phyloP scores from a whole-genome alignment of 768 basidiomycete genomes.

The Russula olivacea region DNA sequence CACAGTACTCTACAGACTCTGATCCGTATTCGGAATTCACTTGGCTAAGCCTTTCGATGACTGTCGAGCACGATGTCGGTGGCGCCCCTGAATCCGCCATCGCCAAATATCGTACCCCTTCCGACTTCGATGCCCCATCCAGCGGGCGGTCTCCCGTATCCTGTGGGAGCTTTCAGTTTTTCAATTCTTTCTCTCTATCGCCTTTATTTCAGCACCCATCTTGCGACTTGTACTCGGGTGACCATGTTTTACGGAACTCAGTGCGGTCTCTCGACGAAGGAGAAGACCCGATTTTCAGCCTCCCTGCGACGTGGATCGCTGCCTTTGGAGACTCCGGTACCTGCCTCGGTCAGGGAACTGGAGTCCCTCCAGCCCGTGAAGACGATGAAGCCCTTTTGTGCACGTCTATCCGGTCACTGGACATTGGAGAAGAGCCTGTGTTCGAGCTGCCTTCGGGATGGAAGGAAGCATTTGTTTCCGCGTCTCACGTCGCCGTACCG shows the following conservation, averaged over 20 bases:
- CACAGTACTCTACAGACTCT: background rate
- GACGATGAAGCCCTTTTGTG: slow-evolving; percentile 17
- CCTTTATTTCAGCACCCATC: background rate
- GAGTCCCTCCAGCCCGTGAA: background rate
- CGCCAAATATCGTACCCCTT: background rate
- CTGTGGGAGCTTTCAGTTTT: background rate
- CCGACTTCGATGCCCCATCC: background rate
- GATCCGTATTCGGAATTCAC: slow-evolving; percentile 10
- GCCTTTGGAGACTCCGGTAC: slow-evolving; percentile 5
- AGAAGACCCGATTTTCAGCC: background rate
- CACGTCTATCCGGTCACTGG: slow-evolving; percentile 14
- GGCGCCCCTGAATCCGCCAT: background rate
- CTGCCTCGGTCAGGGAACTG: background rate
- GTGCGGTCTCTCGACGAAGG: slow-evolving; percentile 2
- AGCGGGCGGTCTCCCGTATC: background rate
- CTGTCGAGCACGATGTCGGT: background rate
- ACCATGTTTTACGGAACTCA: background rate
- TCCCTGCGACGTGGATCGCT: background rate
- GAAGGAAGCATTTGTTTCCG: slow-evolving; percentile 5
- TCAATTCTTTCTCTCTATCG: background rate
- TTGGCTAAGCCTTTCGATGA: slow-evolving; percentile 10
- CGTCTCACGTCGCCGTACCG: background rate
- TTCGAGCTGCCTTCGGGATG: slow-evolving; percentile 14
- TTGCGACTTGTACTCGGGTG: background rate
- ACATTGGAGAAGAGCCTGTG: slow-evolving; percentile 16